A percentile compares a stretch with the other conserved stretches of the same genome.
Conservation (phyloP, 148 eudicot genomes). For the Spergularia marina region DNA sequence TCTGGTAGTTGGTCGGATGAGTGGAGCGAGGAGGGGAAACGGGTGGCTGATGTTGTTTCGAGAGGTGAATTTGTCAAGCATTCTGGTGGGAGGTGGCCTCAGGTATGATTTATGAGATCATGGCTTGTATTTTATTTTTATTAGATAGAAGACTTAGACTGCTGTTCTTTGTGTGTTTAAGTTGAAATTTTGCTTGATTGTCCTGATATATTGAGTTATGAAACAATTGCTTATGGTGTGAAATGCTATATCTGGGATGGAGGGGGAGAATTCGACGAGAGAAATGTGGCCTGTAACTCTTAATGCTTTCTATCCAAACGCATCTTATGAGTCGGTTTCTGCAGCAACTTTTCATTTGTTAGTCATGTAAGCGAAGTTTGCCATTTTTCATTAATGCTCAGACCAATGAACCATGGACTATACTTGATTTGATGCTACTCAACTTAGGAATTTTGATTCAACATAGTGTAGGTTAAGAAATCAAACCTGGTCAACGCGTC, state of each 20-base stretch:
- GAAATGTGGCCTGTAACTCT: neutral
- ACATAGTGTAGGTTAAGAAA: too few species aligned
- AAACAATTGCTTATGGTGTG: neutral
- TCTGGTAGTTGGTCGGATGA: slow-evolving; percentile 57
- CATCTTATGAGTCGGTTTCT: neutral
- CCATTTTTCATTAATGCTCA: neutral
- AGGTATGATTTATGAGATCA: slow-evolving; percentile 46
- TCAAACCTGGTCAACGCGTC: too few species aligned
- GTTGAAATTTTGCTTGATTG: neutral
- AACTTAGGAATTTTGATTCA: too few species aligned
- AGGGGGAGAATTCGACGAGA: neutral
- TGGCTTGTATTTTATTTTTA: neutral
- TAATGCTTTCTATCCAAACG: neutral
- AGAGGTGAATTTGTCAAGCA: slow-evolving; percentile 54
- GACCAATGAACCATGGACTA: too few species aligned
- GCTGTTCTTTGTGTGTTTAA: neutral
- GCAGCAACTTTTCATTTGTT: neutral
- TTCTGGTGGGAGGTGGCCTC: slow-evolving; percentile 95
- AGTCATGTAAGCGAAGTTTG: neutral
- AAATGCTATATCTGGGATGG: neutral
- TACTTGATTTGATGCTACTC: too few species aligned
- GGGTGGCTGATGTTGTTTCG: slow-evolving; percentile 57
- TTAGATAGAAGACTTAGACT: neutral
- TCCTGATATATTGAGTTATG: neutral
- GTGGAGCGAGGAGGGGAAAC: slow-evolving; percentile 67